Evolutionary conservation across 495 filamentous ascomycete species (phyloP), one percentile per base, ranked within the genome.

Genomic region (Podospora conica): DNA sequence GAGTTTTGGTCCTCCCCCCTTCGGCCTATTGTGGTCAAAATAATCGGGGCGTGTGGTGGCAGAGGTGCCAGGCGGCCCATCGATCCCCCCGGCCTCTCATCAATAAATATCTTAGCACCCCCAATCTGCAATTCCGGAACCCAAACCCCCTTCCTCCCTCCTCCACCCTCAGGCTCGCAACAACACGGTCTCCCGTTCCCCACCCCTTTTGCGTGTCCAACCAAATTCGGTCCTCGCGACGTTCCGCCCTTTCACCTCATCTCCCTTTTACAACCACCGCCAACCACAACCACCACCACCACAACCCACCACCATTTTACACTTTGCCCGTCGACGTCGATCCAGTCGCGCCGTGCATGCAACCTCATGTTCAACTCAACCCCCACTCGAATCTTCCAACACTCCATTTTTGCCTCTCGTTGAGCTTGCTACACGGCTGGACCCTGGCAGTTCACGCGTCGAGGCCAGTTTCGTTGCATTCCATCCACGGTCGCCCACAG

Each of bases 201-300:
- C 57, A 64, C 57, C 57, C 57, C 57, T 55, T 55, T 64, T 64
- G 58, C 27, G 54, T 58, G 55, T 55, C 63, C 63, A 22, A 53
- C 54, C 55, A 24, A 55, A 55, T 64, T 55, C 63, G 58, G 58
- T 64, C 63, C 62, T 25, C 57, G 40, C 40, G 40, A 48, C 40
- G 9, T 11, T 48, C 40, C 40, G 40, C 40, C 40, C 40, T 48
- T n/a, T n/a, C 40, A n/a, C 18, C 40, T 48, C 40, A 61, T 61
- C 40, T 53, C 60, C 22, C 33, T 61, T 48, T 53, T 22, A 15
- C 23, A 29, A 24, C 12, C 28, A 18, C 60, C n/a, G 60, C 31
- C 22, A 53, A 9, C n/a, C 40, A 48, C 59, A 1, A 21, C 20
- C 33, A 12, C 3, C 21, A 31, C 28, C 9, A 9, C n/a, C 40